A percentile compares a stretch with the other conserved stretches of the same genome.
These are phyloP conservation scores for Polygonum aviculare DNA, from an alignment of 148 eudicot genomes.

Conservation along the genomic window DNA sequence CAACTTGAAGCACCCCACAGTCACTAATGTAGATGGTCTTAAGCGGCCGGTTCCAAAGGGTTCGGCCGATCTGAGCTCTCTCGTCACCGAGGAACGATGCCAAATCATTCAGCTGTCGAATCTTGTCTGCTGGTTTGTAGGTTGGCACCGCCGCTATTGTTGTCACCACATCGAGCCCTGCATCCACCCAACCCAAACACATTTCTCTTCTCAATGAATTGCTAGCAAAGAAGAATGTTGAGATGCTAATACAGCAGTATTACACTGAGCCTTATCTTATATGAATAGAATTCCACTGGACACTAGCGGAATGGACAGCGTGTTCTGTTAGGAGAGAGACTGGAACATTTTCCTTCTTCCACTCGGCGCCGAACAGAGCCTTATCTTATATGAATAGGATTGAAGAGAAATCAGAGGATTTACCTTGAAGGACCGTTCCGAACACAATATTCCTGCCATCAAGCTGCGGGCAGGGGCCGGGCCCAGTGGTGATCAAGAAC, in stretches of 20 bases:
- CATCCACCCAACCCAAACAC: background rate
- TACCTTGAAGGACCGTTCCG: slow-evolving; percentile 91
- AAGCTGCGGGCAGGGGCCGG: slow-evolving; percentile 87
- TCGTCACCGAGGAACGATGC: slow-evolving; percentile 88
- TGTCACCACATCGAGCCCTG: slow-evolving; percentile 86
- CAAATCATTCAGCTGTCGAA: slow-evolving; percentile 70
- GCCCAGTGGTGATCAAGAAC: slow-evolving; percentile 94
- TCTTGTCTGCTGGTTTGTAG: slow-evolving; percentile 60
- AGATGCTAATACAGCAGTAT: background rate
- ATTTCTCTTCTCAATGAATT: background rate
- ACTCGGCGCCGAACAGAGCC: too few species aligned
- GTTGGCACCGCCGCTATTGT: slow-evolving; percentile 73
- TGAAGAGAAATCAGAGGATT: background rate
- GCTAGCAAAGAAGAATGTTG: background rate
- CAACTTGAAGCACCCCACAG: slow-evolving; percentile 72
- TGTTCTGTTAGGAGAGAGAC: too few species aligned
- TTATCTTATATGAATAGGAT: too few species aligned
- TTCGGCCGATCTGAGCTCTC: slow-evolving; percentile 76
- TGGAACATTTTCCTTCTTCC: too few species aligned
- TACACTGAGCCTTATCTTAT: too few species aligned
- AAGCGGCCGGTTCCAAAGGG: slow-evolving; percentile 77
- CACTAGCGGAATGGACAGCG: too few species aligned
- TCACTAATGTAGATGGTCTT: slow-evolving; percentile 75
- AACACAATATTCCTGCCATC: slow-evolving; percentile 82
- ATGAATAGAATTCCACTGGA: too few species aligned